phyloP scores from a whole-genome alignment of 768 basidiomycete genomes.

The Leccinum truebloodii region DNA sequence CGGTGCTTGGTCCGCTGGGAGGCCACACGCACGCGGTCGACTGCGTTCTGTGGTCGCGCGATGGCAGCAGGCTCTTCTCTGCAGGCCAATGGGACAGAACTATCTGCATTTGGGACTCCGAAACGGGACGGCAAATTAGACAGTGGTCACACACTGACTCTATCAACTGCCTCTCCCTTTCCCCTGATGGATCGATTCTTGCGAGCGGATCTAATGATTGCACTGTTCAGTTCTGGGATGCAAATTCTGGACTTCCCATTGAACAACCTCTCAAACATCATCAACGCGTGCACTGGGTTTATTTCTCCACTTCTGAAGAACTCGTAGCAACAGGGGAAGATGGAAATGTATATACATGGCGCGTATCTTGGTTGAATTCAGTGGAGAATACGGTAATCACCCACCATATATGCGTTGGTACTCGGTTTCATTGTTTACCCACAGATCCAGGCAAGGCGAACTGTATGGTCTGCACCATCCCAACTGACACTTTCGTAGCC shows the following conservation, averaged over 20 bases:
- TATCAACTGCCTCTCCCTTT: too few relatives aligned
- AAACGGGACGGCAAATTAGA: background rate
- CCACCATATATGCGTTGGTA: too few relatives aligned
- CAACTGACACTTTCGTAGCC: too few relatives aligned
- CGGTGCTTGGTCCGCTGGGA: too few relatives aligned
- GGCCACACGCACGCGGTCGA: too few relatives aligned
- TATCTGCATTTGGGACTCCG: background rate
- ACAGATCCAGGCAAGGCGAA: too few relatives aligned
- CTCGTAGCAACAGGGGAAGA: background rate
- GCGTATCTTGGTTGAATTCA: background rate
- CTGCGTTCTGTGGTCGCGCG: too few relatives aligned
- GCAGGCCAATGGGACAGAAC: background rate
- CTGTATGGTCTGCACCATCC: too few relatives aligned
- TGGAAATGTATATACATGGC: background rate
- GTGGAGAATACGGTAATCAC: too few relatives aligned
- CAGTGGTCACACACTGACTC: background rate
- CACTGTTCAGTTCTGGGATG: background rate
- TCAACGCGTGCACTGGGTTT: background rate
- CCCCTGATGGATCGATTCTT: too few relatives aligned
- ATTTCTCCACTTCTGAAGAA: background rate
- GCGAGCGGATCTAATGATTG: background rate
- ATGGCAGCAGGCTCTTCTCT: background rate
- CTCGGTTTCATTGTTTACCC: too few relatives aligned
- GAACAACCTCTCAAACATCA: background rate
- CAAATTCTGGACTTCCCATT: background rate